Conservation (phyloP, 2,329 filamentous ascomycete species). For the Metarhizium robertsii region DNA sequence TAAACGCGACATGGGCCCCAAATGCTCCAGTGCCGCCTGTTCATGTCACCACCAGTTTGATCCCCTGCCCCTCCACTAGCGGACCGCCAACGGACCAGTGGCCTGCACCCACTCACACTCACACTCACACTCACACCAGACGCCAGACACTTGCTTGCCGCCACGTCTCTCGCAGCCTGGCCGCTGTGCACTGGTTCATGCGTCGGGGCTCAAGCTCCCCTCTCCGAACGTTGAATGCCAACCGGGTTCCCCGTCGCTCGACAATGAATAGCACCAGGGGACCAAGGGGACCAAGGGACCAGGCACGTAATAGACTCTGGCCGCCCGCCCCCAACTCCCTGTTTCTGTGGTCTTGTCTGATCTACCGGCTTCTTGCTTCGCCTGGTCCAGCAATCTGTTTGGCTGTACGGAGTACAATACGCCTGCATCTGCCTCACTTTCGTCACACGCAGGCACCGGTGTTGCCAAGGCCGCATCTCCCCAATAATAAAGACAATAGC, state of each 20-base stretch:
- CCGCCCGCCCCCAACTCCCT: not conserved
- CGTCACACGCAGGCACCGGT: not conserved
- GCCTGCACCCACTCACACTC: no score
- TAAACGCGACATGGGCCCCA: no score
- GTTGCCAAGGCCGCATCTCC: not conserved
- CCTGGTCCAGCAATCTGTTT: not conserved
- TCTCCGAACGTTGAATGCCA: not conserved
- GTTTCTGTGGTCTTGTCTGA: not conserved
- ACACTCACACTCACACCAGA: no score
- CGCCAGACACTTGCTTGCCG: not conserved
- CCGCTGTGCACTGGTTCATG: slow-evolving; percentile 6
- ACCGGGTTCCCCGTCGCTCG: not conserved
- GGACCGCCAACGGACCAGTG: no score
- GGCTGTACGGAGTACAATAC: not conserved
- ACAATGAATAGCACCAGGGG: no score
- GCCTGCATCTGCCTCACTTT: not conserved
- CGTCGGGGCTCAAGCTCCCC: not conserved
- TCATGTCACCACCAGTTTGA: no score
- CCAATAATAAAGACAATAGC: not conserved
- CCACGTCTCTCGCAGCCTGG: not conserved
- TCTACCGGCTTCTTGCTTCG: not conserved
- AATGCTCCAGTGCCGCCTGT: no score
- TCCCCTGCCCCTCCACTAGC: no score
- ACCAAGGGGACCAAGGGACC: no score
- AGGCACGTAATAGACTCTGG: not conserved